These are phyloP conservation scores for Tricholoma hemisulphureum DNA, from an alignment of 768 basidiomycete genomes.

Conservation along the genomic window DNA sequence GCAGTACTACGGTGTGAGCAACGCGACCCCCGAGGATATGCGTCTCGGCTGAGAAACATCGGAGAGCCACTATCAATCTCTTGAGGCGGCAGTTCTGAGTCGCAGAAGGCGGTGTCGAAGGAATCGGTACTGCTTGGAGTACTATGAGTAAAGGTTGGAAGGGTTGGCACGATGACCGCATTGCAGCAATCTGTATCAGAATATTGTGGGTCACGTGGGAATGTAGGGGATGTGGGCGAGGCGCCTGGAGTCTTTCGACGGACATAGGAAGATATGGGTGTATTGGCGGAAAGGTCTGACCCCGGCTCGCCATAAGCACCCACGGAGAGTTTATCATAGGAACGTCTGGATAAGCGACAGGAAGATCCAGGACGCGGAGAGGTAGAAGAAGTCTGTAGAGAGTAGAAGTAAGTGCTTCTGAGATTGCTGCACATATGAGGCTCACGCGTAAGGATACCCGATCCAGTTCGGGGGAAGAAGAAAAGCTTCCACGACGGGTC, in stretches of 20 bases:
- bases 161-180: constrained; percentile 63
- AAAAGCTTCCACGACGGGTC: constrained; percentile 46
- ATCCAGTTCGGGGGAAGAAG: constrained; percentile 39
- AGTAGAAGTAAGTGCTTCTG: not conserved
- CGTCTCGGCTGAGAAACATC: constrained; percentile 21
- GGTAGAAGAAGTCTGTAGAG: constrained; percentile 33
- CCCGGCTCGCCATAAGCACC: constrained; percentile 50
- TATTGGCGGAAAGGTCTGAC: constrained; percentile 57
- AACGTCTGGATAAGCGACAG: constrained; percentile 42
- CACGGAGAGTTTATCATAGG: constrained; percentile 45
- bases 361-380: constrained; percentile 41
- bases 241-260: constrained; percentile 76
- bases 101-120: constrained; percentile 42
- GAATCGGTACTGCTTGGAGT: constrained; percentile 43
- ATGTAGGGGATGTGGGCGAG: constrained; percentile 68
- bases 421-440: not conserved
- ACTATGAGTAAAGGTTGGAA: constrained; percentile 52
- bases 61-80: constrained; percentile 15
- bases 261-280: constrained; percentile 78
- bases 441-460: constrained; percentile 37
- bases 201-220: constrained; percentile 45
- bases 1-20: constrained; percentile 38
- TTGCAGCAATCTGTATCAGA: constrained; percentile 38
- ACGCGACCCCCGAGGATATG: constrained; percentile 28
- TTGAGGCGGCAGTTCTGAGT: constrained; percentile 26